Percentiles rank a stretch among this genome's conserved stretches.
These are phyloP conservation scores for Golubevia sp. DNA, from an alignment of 1,284 basidiomycete species.

Conservation along the genomic window DNA sequence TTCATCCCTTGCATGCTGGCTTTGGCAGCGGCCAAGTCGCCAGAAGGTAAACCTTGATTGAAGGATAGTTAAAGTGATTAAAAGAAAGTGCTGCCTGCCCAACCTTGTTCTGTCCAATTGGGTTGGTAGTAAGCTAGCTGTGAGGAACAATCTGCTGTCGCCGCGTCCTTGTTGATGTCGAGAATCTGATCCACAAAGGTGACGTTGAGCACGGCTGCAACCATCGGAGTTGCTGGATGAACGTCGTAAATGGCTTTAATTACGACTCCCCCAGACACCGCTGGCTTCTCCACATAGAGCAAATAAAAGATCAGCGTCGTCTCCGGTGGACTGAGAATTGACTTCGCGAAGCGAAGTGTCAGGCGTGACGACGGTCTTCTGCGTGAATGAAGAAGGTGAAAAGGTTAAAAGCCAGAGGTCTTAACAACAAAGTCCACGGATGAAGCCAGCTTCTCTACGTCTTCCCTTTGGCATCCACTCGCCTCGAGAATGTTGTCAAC, in stretches of 20 bases:
- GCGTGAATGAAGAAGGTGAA: not conserved
- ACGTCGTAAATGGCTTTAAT: not conserved
- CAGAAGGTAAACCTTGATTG: no score
- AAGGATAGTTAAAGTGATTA: no score
- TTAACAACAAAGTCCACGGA: no score
- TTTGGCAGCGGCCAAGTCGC: no score
- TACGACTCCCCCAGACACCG: conserved; percentile 12
- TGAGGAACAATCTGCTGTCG: conserved; percentile 1
- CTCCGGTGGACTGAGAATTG: conserved; percentile 7
- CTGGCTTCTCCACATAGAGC: conserved; percentile 35
- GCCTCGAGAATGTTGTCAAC: conserved; percentile 37
- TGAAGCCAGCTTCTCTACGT: no score
- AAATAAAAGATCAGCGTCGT: conserved; percentile 32
- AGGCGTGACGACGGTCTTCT: conserved; percentile 40
- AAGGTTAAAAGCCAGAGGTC: no score
- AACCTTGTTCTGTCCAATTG: conserved; percentile 5
- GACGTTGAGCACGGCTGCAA: not conserved
- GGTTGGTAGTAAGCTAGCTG: conserved; percentile 8
- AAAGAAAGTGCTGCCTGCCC: no score
- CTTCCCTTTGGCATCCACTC: no score
- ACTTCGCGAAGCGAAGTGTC: conserved; percentile 29
- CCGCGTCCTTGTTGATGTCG: conserved; percentile 4
- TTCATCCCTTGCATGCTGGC: no score
- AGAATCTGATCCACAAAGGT: not conserved
- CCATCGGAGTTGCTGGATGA: no score